A percentile compares a stretch with the other conserved stretches of the same genome.
These are phyloP conservation scores for Elaphomyces granulatus DNA, from an alignment of 495 filamentous ascomycete species.

Conservation along the genomic window DNA sequence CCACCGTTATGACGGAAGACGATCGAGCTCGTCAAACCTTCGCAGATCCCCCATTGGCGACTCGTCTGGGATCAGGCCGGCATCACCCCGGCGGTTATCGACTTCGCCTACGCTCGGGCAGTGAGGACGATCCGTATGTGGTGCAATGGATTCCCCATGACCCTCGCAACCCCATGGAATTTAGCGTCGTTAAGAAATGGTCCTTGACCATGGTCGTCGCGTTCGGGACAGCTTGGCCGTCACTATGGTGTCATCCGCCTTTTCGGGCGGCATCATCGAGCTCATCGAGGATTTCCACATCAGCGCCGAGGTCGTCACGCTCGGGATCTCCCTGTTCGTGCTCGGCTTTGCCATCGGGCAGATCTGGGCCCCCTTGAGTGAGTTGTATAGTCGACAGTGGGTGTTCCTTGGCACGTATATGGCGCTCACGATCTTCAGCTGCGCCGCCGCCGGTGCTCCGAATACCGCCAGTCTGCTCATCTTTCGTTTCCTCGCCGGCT, in stretches of 20 bases:
- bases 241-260: conserved; percentile 64
- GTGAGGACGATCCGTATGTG: conserved; percentile 55
- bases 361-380: conserved; percentile 51
- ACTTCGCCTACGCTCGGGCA: conserved; percentile 54
- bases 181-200: conserved; percentile 50
- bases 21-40: too few relatives aligned
- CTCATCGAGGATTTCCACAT: conserved; percentile 46
- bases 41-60: conserved; percentile 31
- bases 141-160: conserved; percentile 64
- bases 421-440: conserved; percentile 54
- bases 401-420: conserved; percentile 51
- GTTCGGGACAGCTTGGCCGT: conserved; percentile 56
- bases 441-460: conserved; percentile 43
- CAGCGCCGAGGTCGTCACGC: conserved; percentile 42
- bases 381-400: conserved; percentile 59
- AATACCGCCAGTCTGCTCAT: conserved; percentile 54
- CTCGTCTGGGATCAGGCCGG: conserved; percentile 38
- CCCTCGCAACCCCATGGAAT: conserved; percentile 57
- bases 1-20: too few relatives aligned
- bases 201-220: conserved; percentile 48
- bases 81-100: conserved; percentile 40
- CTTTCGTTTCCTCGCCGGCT: conserved; percentile 63
- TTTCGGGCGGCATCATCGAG: conserved; percentile 52
- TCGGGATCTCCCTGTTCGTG: conserved; percentile 63
- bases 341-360: conserved; percentile 55